Evolutionary conservation across 2,329 filamentous ascomycete species (phyloP).

Genomic region (Paramyrothecium sp.): DNA sequence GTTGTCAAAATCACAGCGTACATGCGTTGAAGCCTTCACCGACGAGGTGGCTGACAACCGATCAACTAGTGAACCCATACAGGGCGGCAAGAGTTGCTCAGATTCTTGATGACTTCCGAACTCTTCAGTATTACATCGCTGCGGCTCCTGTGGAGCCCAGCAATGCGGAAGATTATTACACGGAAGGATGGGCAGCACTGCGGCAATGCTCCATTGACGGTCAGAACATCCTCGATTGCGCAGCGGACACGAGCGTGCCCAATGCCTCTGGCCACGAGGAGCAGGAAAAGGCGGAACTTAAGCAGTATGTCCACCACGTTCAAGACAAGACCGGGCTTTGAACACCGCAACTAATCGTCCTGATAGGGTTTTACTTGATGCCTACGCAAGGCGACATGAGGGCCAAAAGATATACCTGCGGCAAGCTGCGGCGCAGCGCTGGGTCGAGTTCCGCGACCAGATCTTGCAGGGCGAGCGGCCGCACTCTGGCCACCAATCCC

Average conservation of each 20-base stretch:
- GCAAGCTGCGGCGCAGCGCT: conserved; percentile 58
- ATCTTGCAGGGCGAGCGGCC: conserved; percentile 53
- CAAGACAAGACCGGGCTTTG: neutral
- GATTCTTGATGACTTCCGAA: conserved; percentile 60
- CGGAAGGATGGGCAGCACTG: conserved; percentile 61
- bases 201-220: conserved; percentile 63
- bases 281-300: conserved; percentile 60
- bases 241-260: conserved; percentile 60
- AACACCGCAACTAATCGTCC: conserved; percentile 3
- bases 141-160: conserved; percentile 53
- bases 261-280: conserved; percentile 53
- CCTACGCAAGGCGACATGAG: conserved; percentile 60
- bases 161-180: conserved; percentile 58
- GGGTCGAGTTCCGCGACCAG: conserved; percentile 53
- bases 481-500: conserved; percentile 42
- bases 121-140: conserved; percentile 61
- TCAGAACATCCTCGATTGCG: conserved; percentile 63
- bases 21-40: neutral
- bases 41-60: conserved; percentile 6
- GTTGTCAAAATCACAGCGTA: conserved; percentile 6
- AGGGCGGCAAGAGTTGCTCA: conserved; percentile 60
- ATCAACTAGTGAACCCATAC: conserved; percentile 55
- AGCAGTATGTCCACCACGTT: conserved; percentile 48
- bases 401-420: conserved; percentile 64
- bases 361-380: conserved; percentile 56